These are phyloP conservation scores for Vitis amurensis DNA, from an alignment of 164 flowering plant genomes.

Conservation along the genomic window DNA sequence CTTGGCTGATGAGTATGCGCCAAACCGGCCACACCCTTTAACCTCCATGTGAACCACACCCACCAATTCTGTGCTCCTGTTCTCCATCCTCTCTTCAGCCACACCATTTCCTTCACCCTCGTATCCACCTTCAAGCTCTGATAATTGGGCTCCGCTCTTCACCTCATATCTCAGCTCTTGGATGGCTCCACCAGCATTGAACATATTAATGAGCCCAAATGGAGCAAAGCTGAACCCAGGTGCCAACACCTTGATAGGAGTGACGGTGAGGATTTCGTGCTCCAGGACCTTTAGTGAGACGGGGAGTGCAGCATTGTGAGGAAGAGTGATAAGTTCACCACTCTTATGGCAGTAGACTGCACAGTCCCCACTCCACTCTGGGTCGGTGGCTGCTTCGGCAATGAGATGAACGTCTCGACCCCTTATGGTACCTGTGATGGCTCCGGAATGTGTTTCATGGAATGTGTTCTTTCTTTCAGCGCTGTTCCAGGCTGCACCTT, in stretches of 20 bases:
- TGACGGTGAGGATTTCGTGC: constrained; percentile 59
- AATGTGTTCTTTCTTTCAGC: constrained; percentile 64
- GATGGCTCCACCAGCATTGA: constrained; percentile 71
- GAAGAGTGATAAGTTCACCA: constrained; percentile 46
- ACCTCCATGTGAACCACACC: constrained; percentile 49
- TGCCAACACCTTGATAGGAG: constrained; percentile 61
- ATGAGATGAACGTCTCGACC: constrained; percentile 76
- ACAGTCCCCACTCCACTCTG: constrained; percentile 66
- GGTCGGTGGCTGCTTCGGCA: constrained; percentile 45
- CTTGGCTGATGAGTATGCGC: constrained; percentile 66
- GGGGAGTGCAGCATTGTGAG: constrained; percentile 51
- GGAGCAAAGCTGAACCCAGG: constrained; percentile 74
- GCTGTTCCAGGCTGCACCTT: constrained; percentile 93
- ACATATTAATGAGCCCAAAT: constrained; percentile 62
- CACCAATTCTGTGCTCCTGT: constrained; percentile 24
- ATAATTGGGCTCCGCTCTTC: constrained; percentile 19
- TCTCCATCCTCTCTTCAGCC: constrained; percentile 19
- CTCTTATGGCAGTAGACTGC: constrained; percentile 53
- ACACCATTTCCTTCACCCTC: constrained; percentile 6
- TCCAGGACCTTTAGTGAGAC: constrained; percentile 73
- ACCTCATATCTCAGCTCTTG: constrained; percentile 44
- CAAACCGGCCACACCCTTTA: constrained; percentile 83
- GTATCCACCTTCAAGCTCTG: constrained; percentile 15
- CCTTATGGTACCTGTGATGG: constrained; percentile 51
- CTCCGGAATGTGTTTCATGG: constrained; percentile 53